phyloP scores from a whole-genome alignment of 345 rosid species.

The Boechera divaricarpa region DNA sequence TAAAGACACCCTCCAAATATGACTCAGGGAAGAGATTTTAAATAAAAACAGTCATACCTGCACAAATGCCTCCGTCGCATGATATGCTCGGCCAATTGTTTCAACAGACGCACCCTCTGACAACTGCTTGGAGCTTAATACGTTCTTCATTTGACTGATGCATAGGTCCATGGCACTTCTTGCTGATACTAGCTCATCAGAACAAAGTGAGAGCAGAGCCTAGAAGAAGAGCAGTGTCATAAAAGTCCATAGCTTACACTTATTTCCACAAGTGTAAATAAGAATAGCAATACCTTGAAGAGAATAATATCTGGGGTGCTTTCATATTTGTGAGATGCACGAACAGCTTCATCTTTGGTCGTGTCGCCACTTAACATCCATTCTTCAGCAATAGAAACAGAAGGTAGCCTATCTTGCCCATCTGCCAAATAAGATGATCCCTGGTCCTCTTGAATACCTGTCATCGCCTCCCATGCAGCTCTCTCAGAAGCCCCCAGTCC shows the following conservation, averaged over 20 bases:
- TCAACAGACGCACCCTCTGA: constrained; percentile 92
- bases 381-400: constrained; percentile 89
- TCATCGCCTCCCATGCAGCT: constrained; percentile 96
- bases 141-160: constrained; percentile 79
- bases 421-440: constrained; percentile 65
- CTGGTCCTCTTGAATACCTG: constrained; percentile 88
- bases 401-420: constrained; percentile 87
- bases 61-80: constrained; percentile 85
- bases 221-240: constrained; percentile 50
- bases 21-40: constrained; percentile 1
- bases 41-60: constrained; percentile 59
- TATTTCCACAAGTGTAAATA: constrained; percentile 16
- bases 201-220: constrained; percentile 91
- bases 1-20: constrained; percentile 17
- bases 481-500: constrained; percentile 81
- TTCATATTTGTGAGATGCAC: constrained; percentile 87
- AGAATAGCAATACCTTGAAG: constrained; percentile 70
- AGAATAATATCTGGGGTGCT: constrained; percentile 93
- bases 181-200: constrained; percentile 90
- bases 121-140: constrained; percentile 76
- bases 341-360: constrained; percentile 77
- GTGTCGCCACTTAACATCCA: constrained; percentile 92
- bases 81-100: constrained; percentile 89
- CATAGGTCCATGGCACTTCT: constrained; percentile 84
- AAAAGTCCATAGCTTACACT: not conserved